phyloP scores from a whole-genome alignment of 768 basidiomycete species.

The Suillus luteus region DNA sequence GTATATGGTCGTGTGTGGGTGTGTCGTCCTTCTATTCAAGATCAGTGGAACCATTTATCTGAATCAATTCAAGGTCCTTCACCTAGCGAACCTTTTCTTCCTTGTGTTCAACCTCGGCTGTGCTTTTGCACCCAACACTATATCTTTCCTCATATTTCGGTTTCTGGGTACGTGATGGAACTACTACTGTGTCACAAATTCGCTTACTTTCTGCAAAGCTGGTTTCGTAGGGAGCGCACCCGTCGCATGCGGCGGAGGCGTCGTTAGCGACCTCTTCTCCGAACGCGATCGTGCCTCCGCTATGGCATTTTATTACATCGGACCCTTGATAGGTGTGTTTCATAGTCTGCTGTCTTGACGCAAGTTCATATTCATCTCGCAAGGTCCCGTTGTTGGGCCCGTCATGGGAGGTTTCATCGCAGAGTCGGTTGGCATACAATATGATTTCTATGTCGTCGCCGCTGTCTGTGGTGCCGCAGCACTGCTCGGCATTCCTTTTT shows the following conservation, averaged over 20 bases:
- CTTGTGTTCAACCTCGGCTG: constrained; percentile 34
- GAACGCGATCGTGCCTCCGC: constrained; percentile 63
- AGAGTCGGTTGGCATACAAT: not conserved
- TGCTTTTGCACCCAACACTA: constrained; percentile 61
- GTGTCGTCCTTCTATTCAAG: not conserved
- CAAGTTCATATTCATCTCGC: constrained; percentile 23
- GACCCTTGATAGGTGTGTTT: constrained; percentile 56
- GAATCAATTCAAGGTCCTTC: constrained; percentile 48
- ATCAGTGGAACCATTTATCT: not conserved
- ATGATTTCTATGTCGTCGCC: not conserved
- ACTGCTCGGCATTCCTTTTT: constrained; percentile 43
- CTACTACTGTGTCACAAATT: no score
- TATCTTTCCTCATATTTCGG: constrained; percentile 62
- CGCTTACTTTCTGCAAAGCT: constrained; percentile 37
- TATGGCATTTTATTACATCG: constrained; percentile 69
- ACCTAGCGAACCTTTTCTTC: constrained; percentile 26
- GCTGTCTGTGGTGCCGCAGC: not conserved
- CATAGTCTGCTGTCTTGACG: not conserved
- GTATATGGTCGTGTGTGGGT: constrained; percentile 49
- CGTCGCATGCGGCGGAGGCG: constrained; percentile 63
- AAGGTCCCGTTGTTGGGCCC: constrained; percentile 47
- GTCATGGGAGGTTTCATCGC: constrained; percentile 1
- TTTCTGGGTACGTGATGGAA: constrained; percentile 53
- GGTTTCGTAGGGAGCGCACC: constrained; percentile 68
- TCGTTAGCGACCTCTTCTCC: constrained; percentile 54